Evolutionary conservation across 805 yeast species (phyloP).

Genomic region (Huiozyma naganishii): DNA sequence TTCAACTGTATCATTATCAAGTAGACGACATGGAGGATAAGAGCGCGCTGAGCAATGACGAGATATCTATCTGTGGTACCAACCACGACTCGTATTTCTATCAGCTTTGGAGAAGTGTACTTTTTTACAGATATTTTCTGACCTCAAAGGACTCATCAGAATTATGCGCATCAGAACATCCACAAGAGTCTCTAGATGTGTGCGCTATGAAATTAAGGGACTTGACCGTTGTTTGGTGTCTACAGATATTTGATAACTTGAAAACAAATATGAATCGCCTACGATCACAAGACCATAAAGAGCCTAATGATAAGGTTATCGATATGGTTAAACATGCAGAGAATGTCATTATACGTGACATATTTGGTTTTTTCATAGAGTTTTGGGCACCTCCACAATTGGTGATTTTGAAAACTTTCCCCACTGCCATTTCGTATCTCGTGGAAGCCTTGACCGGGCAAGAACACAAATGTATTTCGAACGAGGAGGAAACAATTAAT

Average conservation of each 20-base stretch:
- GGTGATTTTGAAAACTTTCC: constrained; percentile 36
- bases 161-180: constrained; percentile 17
- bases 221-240: constrained; percentile 22
- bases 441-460: constrained; percentile 9
- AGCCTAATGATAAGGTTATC: neutral
- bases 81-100: constrained; percentile 12
- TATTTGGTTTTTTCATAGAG: constrained; percentile 34
- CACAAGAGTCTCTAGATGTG: constrained; percentile 16
- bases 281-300: neutral
- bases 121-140: constrained; percentile 20
- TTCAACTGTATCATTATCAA: constrained; percentile 15
- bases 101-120: constrained; percentile 19
- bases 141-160: constrained; percentile 11
- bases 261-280: constrained; percentile 7
- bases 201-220: constrained; percentile 26
- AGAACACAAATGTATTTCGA: constrained; percentile 7
- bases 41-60: constrained; percentile 6
- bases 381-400: constrained; percentile 50
- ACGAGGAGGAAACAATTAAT: neutral
- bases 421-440: constrained; percentile 26
- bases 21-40: constrained; percentile 15
- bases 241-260: constrained; percentile 16
- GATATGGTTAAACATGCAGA: constrained; percentile 7
- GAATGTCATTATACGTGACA: constrained; percentile 10
- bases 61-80: constrained; percentile 12